Base-by-base conservation (phyloP, 441 rosid species). In the Melastoma candidum region DNA sequence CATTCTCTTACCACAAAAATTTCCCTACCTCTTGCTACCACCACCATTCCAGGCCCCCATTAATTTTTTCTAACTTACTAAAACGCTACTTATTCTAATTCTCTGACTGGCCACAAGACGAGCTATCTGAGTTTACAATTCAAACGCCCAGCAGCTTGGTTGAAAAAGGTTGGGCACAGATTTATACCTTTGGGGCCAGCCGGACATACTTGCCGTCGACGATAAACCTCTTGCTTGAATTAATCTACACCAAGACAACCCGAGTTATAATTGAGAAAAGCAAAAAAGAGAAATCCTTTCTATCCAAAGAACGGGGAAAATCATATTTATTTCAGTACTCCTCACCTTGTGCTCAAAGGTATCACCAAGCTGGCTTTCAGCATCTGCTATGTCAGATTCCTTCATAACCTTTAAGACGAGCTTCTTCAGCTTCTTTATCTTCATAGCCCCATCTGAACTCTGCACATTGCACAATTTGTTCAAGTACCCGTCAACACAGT, bases 381-480 rank as follows among this genome's bases (percentile, higher is more conserved):
- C 83, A 57, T 51, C 66, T 53, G 67, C 59, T 10, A 63, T 2
- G 17, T 83, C 84, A 11, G 80, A 77, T 49, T 80, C 87, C 56
- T 60, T 67, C 13, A 81, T 65, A 49, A 85, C 71, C 58, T 74
- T 62, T 17, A 80, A 51, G n/a, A 83, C 80, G 12, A 63, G 72
- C 61, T 74, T 92, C 74, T 71, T 75, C 71, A 92, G 66, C 68
- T 85, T 87, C 68, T 68, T 81, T 80, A 79, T 72, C 84, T 79
- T 92, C 74, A 92, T 57, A 59, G 69, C 71, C 71, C 86, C 79
- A 43, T 72, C 83, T 13, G 85, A 76, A 63, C 68, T 77, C 95
- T 85, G 77, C 54, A 52, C 8, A 8, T 6, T 8, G 8, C 41
- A 8, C 1, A 4, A 4, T 32, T 32, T 32, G 2, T 8, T 32